Conservation (phyloP, 192 early-diverging fungal species). For the Dissophora globulifera region DNA sequence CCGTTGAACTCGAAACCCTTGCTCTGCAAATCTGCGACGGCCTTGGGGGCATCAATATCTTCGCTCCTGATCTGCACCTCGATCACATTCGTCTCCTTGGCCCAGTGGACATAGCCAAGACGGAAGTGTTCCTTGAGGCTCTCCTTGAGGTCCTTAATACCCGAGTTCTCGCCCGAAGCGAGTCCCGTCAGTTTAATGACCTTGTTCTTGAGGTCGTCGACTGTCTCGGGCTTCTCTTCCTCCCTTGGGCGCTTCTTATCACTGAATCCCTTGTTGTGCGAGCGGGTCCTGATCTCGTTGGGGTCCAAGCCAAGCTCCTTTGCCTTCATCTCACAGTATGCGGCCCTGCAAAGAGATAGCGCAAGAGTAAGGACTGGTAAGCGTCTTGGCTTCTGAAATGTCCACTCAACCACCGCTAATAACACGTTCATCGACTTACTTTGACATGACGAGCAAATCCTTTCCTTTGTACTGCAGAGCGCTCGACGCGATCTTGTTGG, state of each 20-base stretch:
- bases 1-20: slow-evolving; percentile 36
- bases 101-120: slow-evolving; percentile 43
- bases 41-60: slow-evolving; percentile 26
- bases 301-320: slow-evolving; percentile 55
- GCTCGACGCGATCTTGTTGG: slow-evolving; percentile 58
- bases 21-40: slow-evolving; percentile 24
- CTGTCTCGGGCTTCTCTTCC: slow-evolving; percentile 31
- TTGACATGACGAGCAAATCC: slow-evolving; percentile 58
- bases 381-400: too few relatives aligned
- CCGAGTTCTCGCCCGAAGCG: slow-evolving; percentile 12
- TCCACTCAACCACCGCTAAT: too few relatives aligned
- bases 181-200: slow-evolving; percentile 41
- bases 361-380: too few relatives aligned
- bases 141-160: slow-evolving; percentile 36
- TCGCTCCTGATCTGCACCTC: slow-evolving; percentile 39
- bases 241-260: slow-evolving; percentile 45
- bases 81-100: slow-evolving; percentile 23
- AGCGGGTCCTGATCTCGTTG: slow-evolving; percentile 30
- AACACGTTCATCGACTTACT: too few relatives aligned
- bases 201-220: slow-evolving; percentile 50
- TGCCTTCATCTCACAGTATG: slow-evolving; percentile 57
- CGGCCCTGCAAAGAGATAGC: slow-evolving; percentile 37
- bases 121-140: slow-evolving; percentile 42
- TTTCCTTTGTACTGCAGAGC: slow-evolving; percentile 55
- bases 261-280: slow-evolving; percentile 40